Percentiles rank a stretch among this genome's conserved stretches.
These are phyloP conservation scores for Metroxylon sagu DNA, from an alignment of 176 grass and related monocot genomes.

Conservation along the genomic window DNA sequence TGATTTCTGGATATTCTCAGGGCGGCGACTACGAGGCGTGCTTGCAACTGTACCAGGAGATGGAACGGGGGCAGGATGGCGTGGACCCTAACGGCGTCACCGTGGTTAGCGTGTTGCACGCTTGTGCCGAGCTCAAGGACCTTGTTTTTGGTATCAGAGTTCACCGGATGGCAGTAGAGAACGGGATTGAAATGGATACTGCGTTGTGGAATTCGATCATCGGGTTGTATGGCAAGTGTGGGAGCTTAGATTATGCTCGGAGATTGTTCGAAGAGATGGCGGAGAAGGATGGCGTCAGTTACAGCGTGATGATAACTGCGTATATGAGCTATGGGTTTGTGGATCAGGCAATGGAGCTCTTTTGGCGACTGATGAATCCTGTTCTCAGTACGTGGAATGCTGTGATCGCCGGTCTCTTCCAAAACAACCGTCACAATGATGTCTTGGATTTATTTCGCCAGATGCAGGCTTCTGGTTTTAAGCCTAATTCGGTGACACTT, in stretches of 20 bases:
- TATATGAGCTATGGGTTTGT: constrained; percentile 56
- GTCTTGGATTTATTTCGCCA: constrained; percentile 30
- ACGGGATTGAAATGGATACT: constrained; percentile 28
- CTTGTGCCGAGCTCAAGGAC: constrained; percentile 52
- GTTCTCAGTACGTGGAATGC: constrained; percentile 53
- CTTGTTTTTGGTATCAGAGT: constrained; percentile 36
- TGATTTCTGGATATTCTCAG: constrained; percentile 35
- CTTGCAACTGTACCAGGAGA: constrained; percentile 34
- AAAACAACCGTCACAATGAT: constrained; percentile 34
- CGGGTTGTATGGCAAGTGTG: constrained; percentile 62
- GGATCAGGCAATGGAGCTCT: constrained; percentile 38
- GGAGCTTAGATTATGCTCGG: constrained; percentile 39
- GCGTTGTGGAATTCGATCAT: constrained; percentile 42
- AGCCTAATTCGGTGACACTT: constrained; percentile 49
- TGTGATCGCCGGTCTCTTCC: constrained; percentile 40
- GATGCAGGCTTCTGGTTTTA: constrained; percentile 42
- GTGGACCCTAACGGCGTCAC: constrained; percentile 31
- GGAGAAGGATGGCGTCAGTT: constrained; percentile 48
- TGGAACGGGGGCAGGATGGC: constrained; percentile 7
- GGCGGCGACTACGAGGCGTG: constrained; percentile 29
- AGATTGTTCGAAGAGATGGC: constrained; percentile 46
- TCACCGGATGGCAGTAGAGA: constrained; percentile 32
- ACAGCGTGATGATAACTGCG: constrained; percentile 57
- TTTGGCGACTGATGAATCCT: constrained; percentile 25
- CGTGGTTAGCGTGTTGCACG: constrained; percentile 35